A percentile compares a stretch with the other conserved stretches of the same genome.
phyloP scores from a whole-genome alignment of 768 basidiomycete species.

The Xerocomus spinulosus region DNA sequence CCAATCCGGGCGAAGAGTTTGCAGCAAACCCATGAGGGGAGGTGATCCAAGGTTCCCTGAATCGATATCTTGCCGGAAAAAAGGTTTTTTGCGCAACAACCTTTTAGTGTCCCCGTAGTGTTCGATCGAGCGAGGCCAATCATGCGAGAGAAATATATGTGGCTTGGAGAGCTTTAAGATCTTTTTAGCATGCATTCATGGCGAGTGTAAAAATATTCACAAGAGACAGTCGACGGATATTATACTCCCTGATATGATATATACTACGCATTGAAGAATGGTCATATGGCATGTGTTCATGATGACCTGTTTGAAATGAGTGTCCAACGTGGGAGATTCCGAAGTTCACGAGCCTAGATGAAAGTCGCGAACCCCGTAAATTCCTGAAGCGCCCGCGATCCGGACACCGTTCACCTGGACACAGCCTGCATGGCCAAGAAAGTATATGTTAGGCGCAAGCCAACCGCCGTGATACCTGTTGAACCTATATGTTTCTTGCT shows the following conservation, averaged over 20 bases:
- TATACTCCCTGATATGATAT: constrained; percentile 89
- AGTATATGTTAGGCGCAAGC: constrained; percentile 96
- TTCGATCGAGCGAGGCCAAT: constrained; percentile 90
- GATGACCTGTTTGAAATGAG: constrained; percentile 50
- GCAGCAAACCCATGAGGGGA: constrained; percentile 74
- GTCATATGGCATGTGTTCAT: constrained; percentile 81
- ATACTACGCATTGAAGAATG: constrained; percentile 68
- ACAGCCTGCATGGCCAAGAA: constrained; percentile 87
- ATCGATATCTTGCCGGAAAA: constrained; percentile 67
- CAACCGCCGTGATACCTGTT: constrained; percentile 91
- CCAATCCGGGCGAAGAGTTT: constrained; percentile 68
- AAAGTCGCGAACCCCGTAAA: constrained; percentile 80
- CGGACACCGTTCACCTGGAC: constrained; percentile 83
- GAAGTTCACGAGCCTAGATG: constrained; percentile 44
- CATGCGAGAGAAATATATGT: constrained; percentile 88
- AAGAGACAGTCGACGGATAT: constrained; percentile 71
- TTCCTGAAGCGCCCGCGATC: constrained; percentile 89
- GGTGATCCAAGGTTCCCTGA: constrained; percentile 76
- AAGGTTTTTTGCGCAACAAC: constrained; percentile 72
- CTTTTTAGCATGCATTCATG: background rate
- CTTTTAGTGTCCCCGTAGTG: constrained; percentile 64
- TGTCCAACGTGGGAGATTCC: background rate
- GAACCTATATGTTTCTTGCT: constrained; percentile 6
- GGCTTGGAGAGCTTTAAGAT: constrained; percentile 49
- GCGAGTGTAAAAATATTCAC: constrained; percentile 34